Evolutionary conservation across 192 early-diverging fungal genomes (phyloP), one percentile per base, ranked within the genome.

Genomic region (Coemansia sp.): DNA sequence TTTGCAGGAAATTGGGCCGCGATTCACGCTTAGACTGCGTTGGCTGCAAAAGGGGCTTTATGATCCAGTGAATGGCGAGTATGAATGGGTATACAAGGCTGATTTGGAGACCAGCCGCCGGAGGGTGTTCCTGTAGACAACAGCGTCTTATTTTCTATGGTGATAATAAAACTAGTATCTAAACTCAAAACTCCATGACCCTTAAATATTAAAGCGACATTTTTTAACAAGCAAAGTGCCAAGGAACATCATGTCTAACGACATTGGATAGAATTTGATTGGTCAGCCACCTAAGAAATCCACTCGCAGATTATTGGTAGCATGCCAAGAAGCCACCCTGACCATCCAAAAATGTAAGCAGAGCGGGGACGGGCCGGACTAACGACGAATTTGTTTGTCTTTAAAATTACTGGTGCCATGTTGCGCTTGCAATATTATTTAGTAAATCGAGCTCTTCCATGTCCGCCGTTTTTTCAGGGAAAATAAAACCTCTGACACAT

Each of bases 1-100:
- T 54, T 69, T 99, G 65, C 95, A 98, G 73, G 97, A 99, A 76
- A 74, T 98, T 23, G 97, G 97, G 2, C 97, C 97, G 0, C 73
- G 92, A 60, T 99, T 99, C 60, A 99, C 97, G 4, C 76, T 99
- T 44, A 93, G 94, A 64, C 76, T 99, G 32, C 85, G 88, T 68
- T 96, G 90, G 90, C 78, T 99, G 67, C 97, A 99, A 71, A 94
- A 94, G 72, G 97, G 95, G 0, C 89, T 90, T n/a, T 98, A 93
- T 64, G 92, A 98, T 53, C 89, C 92, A 22, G 74, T 68, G 21
- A 87, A 86, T 58, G 95, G 95, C 44, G 97, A 97, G 73, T 96
- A 96, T 60, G 97, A 98, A 72, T 99, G 94, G 94, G 83, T 92
- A 68, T 94, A 93, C 62, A 95, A 96, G 87, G 78, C 89, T 2